phyloP scores from a whole-genome alignment of 1,139 yeast species.

The Zygosaccharomyces pseudobailii region DNA sequence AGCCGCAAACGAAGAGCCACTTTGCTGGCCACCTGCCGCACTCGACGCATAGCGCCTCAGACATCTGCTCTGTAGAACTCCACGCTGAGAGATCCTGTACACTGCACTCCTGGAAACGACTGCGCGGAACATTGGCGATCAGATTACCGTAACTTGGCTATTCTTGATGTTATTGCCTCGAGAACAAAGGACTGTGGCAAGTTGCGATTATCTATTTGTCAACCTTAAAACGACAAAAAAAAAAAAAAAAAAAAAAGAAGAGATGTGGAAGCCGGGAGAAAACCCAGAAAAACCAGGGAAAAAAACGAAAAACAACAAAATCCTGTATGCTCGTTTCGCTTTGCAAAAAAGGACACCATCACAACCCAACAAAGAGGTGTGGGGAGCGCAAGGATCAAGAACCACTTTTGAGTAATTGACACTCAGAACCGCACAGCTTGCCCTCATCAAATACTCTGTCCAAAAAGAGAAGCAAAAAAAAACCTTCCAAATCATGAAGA shows the following conservation, averaged over 20 bases:
- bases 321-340: not conserved
- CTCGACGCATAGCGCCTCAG: constrained; percentile 1
- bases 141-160: not conserved
- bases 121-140: constrained; percentile 2
- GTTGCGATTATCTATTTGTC: not conserved
- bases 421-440: no score
- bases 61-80: not conserved
- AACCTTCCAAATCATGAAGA: constrained; percentile 53
- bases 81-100: not conserved
- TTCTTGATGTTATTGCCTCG: not conserved
- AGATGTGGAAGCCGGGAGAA: not conserved
- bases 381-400: not conserved
- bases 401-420: no score
- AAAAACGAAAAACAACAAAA: no score
- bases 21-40: not conserved
- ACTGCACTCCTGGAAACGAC: not conserved
- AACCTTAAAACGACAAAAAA: not conserved
- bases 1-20: not conserved
- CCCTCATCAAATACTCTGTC: no score
- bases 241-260: no score
- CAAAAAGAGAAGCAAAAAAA: no score
- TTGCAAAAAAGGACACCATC: not conserved
- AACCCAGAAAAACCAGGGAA: not conserved
- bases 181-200: not conserved
- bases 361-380: not conserved